A percentile compares a stretch with the other conserved stretches of the same genome.
phyloP scores from a whole-genome alignment of 768 basidiomycete species.

The Mycena vitilis region DNA sequence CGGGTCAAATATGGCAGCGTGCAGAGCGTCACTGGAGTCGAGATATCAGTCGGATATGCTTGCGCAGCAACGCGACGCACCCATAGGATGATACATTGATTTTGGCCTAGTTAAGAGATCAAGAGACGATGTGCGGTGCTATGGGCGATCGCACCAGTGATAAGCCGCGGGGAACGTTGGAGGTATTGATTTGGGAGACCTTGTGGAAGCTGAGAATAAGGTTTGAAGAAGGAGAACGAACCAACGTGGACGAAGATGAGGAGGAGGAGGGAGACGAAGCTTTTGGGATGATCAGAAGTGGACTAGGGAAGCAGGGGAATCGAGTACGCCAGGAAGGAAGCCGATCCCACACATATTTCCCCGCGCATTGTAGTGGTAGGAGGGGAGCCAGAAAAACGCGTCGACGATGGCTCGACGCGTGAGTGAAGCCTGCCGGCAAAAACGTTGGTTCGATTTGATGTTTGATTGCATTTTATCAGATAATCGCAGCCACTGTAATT shows the following conservation, averaged over 20 bases:
- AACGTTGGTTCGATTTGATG: conserved; percentile 1
- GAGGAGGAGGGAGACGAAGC: conserved; percentile 65
- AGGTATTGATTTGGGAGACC: conserved; percentile 88
- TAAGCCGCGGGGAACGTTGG: conserved; percentile 75
- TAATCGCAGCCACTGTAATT: no score
- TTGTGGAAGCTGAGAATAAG: conserved; percentile 47
- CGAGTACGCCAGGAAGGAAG: conserved; percentile 78
- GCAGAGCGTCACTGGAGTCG: conserved; percentile 61
- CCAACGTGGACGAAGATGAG: conserved; percentile 87
- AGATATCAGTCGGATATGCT: conserved; percentile 6
- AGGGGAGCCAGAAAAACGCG: conserved; percentile 38
- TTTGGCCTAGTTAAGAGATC: conserved; percentile 58
- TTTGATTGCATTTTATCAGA: neutral
- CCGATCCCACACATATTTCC: conserved; percentile 80
- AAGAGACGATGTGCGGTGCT: conserved; percentile 21
- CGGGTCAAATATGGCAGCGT: conserved; percentile 63
- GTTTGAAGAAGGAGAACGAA: conserved; percentile 34
- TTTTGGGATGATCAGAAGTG: conserved; percentile 42
- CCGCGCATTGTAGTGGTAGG: conserved; percentile 65
- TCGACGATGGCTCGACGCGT: conserved; percentile 39
- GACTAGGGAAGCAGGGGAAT: conserved; percentile 33
- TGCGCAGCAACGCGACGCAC: conserved; percentile 51
- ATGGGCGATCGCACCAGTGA: conserved; percentile 67
- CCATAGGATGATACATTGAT: conserved; percentile 80
- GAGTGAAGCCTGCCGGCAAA: conserved; percentile 16